Evolutionary conservation across 2,329 filamentous ascomycete genomes (phyloP), one percentile per base, ranked within the genome.

Genomic region (Biscogniauxia marginata): DNA sequence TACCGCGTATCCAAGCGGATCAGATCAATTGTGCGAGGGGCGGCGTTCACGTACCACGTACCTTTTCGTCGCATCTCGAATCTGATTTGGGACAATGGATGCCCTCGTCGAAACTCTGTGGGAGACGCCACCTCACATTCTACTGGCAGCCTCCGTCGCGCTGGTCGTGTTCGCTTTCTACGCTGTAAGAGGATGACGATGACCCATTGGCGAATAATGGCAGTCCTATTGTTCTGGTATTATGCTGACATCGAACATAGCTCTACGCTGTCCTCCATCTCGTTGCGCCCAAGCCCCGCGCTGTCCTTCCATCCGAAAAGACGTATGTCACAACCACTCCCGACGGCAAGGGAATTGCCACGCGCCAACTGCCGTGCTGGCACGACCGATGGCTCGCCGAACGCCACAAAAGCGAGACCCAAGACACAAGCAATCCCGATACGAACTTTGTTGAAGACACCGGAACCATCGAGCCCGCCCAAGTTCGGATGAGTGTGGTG

Each of bases 401-500:
- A 72, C 84, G 82, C 69, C 82, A 78, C 67, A 73, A 79, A 49
- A 77, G 74, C 63, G 77, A 80, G 65, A 68, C 63, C n/a, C 64
- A 74, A 18, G 67, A 61, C 63, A 70, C 66, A 24, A 58, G 68
- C 39, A 65, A 75, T 60, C 68, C 75, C 60, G 70, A 73, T 19
- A 75, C 75, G 3, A 73, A 71, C 60, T 71, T 73, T 46, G 69
- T 73, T 3, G 72, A 73, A 43, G 78, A 85, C 61, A 73, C 80
- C 16, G 81, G 84, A 63, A 74, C 78, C 46, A 88, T 96, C 53
- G 88, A 92, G 61, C 81, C 87, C 1, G 84, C 92, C 13, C 86
- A 93, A 60, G 75, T 97, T n/a, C 89, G 89, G 70, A 86, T 99
- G 79, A 95, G 90, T 53, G 86, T 98, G 7, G 91, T 99, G 0